Base-by-base conservation (phyloP, 1,284 basidiomycete genomes). In the Ceratobasidium sp. region DNA sequence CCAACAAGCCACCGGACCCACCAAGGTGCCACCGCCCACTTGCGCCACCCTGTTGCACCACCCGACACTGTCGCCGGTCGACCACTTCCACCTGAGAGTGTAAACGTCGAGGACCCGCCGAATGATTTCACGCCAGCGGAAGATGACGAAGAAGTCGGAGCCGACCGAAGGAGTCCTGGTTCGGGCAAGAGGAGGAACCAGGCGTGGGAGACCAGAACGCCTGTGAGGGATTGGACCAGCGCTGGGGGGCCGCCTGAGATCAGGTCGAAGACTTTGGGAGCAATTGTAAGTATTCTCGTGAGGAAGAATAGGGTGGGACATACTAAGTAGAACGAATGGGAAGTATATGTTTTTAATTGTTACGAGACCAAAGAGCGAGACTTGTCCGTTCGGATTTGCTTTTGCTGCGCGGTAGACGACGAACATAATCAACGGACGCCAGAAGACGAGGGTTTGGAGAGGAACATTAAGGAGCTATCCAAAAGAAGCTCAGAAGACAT, bases 351-450 rank as follows among this genome's bases (percentile, higher is more conserved):
- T 84, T 0, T 93, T 93, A 79, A 95, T 82, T 13, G 89, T 90
- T 81, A 95, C 79, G 62, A 96, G 87, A 6, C 94, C 94, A 86
- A 94, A 91, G 78, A 96, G 82, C 17, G 91, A 93, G 12, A 92
- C 91, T 82, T 90, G 89, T 3, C 90, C 83, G 44, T 91, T 90
- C 3, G 93, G 92, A 2, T 92, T 89, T 69, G 94, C 90, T 6
- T 89, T 84, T 38, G 92, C 90, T 79, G 89, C 88, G 71, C 95
- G 85, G 83, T 95, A 94, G 54, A 89, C 87, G 80, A 96, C 85
- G 77, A 90, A 90, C 80, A 92, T 86, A 65, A 94, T 86, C 71
- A 96, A 85, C 0, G 94, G 89, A 33, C 90, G 90, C 76, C 90
- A 88, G 84, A 94, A 91, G 59, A 92, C 80, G 77, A 85, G 83